A percentile compares a stretch with the other conserved stretches of the same genome.
These are phyloP conservation scores for Austropuccinia psidii DNA, from an alignment of 1,284 basidiomycete genomes.

Conservation along the genomic window DNA sequence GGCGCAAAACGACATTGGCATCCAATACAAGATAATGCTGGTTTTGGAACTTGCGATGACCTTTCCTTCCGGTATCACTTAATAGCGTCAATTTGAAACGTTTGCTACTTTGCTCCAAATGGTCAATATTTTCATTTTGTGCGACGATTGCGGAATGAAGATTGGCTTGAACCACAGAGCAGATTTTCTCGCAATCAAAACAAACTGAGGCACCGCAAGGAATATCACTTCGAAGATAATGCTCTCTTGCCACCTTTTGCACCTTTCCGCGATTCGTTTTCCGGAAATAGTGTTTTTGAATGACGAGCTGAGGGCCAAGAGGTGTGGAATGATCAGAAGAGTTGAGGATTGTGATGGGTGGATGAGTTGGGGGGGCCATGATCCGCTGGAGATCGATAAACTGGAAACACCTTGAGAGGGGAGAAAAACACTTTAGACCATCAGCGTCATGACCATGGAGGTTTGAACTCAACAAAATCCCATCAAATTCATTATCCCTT, in stretches of 20 bases:
- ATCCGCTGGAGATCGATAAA: not conserved
- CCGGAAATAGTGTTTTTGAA: slow-evolving; percentile 45
- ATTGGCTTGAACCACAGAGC: slow-evolving; percentile 46
- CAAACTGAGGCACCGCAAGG: slow-evolving; percentile 77
- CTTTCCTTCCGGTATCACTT: slow-evolving; percentile 40
- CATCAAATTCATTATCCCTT: too few species aligned
- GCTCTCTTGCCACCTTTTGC: slow-evolving; percentile 74
- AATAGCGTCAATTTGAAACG: slow-evolving; percentile 40
- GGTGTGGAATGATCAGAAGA: not conserved
- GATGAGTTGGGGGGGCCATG: slow-evolving; percentile 20
- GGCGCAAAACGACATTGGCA: slow-evolving; percentile 78
- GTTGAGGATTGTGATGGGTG: slow-evolving; percentile 34
- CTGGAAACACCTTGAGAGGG: too few species aligned
- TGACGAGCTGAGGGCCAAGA: slow-evolving; percentile 1
- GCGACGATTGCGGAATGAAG: slow-evolving; percentile 52
- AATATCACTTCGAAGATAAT: slow-evolving; percentile 88
- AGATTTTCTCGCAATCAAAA: slow-evolving; percentile 53
- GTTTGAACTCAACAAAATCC: too few species aligned
- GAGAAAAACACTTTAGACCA: too few species aligned
- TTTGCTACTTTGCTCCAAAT: slow-evolving; percentile 38
- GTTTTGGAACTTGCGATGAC: slow-evolving; percentile 27
- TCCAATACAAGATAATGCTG: slow-evolving; percentile 80
- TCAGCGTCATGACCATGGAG: too few species aligned
- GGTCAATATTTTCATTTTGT: slow-evolving; percentile 51
- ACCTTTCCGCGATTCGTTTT: slow-evolving; percentile 93